Conservation (phyloP, 768 basidiomycete genomes). For the Leccinellum rugosiceps region DNA sequence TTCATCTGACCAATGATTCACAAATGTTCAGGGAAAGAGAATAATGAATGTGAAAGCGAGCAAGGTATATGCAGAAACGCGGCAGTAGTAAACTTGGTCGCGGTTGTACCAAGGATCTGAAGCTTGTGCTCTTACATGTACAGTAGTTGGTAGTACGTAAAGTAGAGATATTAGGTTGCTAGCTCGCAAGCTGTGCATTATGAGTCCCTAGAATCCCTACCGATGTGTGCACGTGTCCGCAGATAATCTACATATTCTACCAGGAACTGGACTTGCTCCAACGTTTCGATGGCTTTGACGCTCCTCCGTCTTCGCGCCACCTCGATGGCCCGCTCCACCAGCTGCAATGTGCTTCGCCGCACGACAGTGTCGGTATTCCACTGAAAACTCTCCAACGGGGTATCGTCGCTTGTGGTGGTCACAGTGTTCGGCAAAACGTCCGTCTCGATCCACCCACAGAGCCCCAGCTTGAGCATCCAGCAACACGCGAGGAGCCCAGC, state of each 20-base stretch:
- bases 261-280: constrained; percentile 86
- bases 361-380: constrained; percentile 28
- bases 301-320: constrained; percentile 76
- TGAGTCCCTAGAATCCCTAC: neutral
- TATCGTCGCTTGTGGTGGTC: neutral
- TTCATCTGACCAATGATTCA: neutral
- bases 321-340: constrained; percentile 70
- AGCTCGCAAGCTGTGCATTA: neutral
- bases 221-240: constrained; percentile 17
- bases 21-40: no score
- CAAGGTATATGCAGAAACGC: no score
- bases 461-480: constrained; percentile 88
- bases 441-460: constrained; percentile 66
- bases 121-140: no score
- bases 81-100: no score
- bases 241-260: constrained; percentile 73
- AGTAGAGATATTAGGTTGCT: neutral
- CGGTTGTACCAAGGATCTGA: no score
- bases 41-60: no score
- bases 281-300: constrained; percentile 89
- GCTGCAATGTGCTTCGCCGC: constrained; percentile 50
- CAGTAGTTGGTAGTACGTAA: neutral
- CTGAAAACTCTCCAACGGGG: neutral
- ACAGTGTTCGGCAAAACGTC: constrained; percentile 6
- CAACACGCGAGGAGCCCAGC: constrained; percentile 90